Conservation (phyloP, 2,329 filamentous ascomycete genomes). For the Hymenoscyphus salicellus region DNA sequence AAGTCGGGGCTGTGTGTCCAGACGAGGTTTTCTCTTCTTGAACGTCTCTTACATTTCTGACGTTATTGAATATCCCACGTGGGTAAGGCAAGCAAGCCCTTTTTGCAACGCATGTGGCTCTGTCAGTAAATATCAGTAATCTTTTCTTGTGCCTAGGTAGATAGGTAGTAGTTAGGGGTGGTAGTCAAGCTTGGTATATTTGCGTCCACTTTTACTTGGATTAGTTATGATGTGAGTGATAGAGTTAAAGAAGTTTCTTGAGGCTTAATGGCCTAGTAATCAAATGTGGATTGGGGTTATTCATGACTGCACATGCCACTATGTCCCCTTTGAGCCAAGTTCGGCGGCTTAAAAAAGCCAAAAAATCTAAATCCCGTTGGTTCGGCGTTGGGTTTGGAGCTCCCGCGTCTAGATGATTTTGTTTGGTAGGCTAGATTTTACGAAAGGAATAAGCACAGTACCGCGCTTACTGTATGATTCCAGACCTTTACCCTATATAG, state of each 20-base stretch:
- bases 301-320: not conserved
- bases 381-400: not conserved
- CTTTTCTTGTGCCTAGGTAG: not conserved
- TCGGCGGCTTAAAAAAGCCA: not conserved
- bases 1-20: not conserved
- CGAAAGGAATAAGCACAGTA: not conserved
- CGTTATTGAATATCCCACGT: too few species aligned
- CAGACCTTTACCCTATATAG: not conserved
- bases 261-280: not conserved
- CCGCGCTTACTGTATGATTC: not conserved
- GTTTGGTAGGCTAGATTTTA: not conserved
- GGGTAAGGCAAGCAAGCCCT: not conserved
- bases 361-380: not conserved
- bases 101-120: not conserved
- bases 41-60: too few species aligned
- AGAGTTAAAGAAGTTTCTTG: too few species aligned
- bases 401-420: not conserved
- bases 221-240: too few species aligned
- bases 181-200: not conserved
- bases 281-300: not conserved
- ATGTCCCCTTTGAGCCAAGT: not conserved
- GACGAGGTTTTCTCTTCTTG: not conserved
- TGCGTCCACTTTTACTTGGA: too few species aligned
- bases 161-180: not conserved
- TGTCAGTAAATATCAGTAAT: not conserved